Evolutionary conservation across 139 green algal species (phyloP).

Genomic region (Coccomyxa sp.): DNA sequence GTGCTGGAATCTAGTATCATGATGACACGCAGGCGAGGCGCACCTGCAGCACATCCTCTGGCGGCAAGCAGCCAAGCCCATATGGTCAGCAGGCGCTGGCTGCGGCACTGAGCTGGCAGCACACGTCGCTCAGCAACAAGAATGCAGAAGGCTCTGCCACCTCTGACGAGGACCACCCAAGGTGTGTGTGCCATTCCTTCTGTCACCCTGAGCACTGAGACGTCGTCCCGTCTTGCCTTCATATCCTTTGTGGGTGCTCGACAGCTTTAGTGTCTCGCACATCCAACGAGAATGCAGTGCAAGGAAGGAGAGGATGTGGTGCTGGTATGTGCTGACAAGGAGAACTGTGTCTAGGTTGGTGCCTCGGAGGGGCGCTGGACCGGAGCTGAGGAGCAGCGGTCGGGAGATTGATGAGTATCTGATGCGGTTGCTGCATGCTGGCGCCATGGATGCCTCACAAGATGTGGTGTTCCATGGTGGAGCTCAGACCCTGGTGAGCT

Average conservation of each 20-base stretch:
- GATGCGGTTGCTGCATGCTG: conserved; percentile 15
- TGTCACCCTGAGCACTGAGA: too few relatives aligned
- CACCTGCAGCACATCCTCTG: not conserved
- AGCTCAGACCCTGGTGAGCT: not conserved
- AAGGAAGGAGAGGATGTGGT: too few relatives aligned
- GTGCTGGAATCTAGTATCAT: not conserved
- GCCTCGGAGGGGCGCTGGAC: not conserved
- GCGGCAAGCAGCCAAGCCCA: not conserved
- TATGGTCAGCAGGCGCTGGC: not conserved
- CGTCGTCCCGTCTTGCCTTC: too few relatives aligned
- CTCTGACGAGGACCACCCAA: conserved; percentile 14
- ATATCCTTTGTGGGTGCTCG: too few relatives aligned
- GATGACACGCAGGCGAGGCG: not conserved
- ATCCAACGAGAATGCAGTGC: too few relatives aligned
- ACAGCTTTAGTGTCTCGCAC: too few relatives aligned
- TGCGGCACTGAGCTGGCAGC: not conserved
- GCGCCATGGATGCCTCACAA: not conserved
- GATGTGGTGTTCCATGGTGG: conserved; percentile 1
- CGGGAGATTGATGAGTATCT: conserved; percentile 21
- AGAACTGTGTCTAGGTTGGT: not conserved
- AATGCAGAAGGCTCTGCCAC: conserved; percentile 6
- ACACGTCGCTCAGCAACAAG: not conserved
- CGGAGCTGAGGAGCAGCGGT: not conserved
- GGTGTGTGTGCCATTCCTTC: not conserved
- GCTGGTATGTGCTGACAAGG: too few relatives aligned